Conservation (phyloP, 2,329 filamentous ascomycete species). For the Ceratocystis eucalypticola region DNA sequence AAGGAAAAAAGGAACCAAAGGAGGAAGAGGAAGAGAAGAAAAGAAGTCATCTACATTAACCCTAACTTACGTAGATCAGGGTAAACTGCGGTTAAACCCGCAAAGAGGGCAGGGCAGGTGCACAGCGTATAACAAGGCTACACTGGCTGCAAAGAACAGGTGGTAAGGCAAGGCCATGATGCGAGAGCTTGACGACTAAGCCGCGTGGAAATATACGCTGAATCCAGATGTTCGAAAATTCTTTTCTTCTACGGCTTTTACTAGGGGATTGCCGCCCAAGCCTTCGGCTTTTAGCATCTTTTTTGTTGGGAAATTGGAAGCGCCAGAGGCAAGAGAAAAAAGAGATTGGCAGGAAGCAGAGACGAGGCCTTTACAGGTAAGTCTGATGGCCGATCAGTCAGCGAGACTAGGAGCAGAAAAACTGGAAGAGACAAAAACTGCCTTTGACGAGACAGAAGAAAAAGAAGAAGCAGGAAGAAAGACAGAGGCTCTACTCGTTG, state of each 20-base stretch:
- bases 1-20: too few relatives aligned
- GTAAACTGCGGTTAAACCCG: too few relatives aligned
- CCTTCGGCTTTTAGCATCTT: not conserved
- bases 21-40: too few relatives aligned
- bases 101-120: too few relatives aligned
- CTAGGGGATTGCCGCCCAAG: not conserved
- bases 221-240: not conserved
- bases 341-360: not conserved
- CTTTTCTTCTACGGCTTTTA: not conserved
- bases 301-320: slow-evolving; percentile 5
- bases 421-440: not conserved
- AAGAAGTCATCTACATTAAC: too few relatives aligned
- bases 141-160: too few relatives aligned
- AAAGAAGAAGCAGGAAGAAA: not conserved
- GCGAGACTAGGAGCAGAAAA: not conserved
- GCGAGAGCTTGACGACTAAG: too few relatives aligned
- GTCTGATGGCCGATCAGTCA: not conserved
- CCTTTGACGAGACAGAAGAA: not conserved
- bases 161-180: too few relatives aligned
- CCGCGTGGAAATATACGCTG: not conserved
- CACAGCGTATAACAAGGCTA: too few relatives aligned
- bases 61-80: too few relatives aligned
- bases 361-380: not conserved
- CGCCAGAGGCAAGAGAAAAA: not conserved
- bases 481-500: too few relatives aligned